Evolutionary conservation across 176 grass and related monocot genomes (phyloP).

Genomic region (Paspalum notatum): DNA sequence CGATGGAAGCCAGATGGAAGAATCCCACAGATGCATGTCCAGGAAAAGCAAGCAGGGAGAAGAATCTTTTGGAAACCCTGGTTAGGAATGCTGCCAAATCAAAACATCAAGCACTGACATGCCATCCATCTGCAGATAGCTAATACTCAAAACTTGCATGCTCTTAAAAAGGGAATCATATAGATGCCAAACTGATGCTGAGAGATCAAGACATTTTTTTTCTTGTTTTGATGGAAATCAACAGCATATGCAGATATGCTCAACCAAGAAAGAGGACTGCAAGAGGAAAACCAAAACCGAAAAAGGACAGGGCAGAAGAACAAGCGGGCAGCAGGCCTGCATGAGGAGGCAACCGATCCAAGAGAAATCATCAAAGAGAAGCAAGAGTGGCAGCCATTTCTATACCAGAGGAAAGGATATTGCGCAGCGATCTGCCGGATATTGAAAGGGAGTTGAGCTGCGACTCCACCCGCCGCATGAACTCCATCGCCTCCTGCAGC

Average conservation of each 20-base stretch:
- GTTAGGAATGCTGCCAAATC: slow-evolving; percentile 44
- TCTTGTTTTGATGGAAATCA: not conserved
- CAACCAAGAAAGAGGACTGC: slow-evolving; percentile 17
- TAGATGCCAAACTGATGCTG: not conserved
- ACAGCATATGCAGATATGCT: not conserved
- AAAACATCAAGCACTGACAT: slow-evolving; percentile 27
- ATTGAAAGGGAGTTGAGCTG: slow-evolving; percentile 94
- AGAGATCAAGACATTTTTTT: not conserved
- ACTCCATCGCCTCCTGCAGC: slow-evolving; percentile 97
- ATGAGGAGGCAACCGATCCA: not conserved
- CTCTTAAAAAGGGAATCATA: not conserved
- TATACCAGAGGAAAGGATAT: slow-evolving; percentile 86
- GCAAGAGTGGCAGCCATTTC: not conserved
- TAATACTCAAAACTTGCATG: slow-evolving; percentile 7
- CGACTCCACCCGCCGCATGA: slow-evolving; percentile 79
- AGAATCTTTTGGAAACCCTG: slow-evolving; percentile 49
- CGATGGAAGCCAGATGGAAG: slow-evolving; percentile 45
- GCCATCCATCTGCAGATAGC: slow-evolving; percentile 28
- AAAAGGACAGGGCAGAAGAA: too few relatives aligned
- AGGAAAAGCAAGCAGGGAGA: slow-evolving; percentile 39
- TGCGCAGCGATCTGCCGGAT: slow-evolving; percentile 71
- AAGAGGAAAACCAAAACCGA: too few relatives aligned
- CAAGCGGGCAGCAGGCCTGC: not conserved
- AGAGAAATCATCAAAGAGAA: slow-evolving; percentile 27
- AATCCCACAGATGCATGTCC: slow-evolving; percentile 53